phyloP scores from a whole-genome alignment of 352 stramenopile species.

The Phytophthora hibernalis region DNA sequence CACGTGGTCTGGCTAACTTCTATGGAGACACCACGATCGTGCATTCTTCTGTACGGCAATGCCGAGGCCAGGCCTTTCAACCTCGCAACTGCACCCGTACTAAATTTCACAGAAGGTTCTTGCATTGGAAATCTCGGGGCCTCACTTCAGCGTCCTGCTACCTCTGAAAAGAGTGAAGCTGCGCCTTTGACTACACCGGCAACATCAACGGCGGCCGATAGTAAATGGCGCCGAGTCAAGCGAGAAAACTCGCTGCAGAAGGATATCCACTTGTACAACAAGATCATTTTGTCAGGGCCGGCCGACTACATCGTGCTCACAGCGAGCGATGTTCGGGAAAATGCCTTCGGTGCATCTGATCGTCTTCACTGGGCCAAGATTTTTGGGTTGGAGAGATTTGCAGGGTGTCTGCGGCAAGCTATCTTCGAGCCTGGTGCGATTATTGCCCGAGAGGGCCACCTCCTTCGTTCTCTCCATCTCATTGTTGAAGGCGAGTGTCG shows the following conservation, averaged over 20 bases:
- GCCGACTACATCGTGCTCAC: conserved; percentile 53
- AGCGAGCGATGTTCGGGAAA: conserved; percentile 43
- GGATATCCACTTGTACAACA: conserved; percentile 46
- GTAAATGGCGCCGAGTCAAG: conserved; percentile 50
- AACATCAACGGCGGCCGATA: conserved; percentile 11
- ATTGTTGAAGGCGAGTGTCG: conserved; percentile 52
- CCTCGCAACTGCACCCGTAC: conserved; percentile 26
- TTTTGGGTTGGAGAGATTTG: conserved; percentile 46
- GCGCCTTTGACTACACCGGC: conserved; percentile 11
- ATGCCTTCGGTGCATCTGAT: conserved; percentile 35
- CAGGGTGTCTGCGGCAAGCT: conserved; percentile 41
- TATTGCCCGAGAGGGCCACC: conserved; percentile 40
- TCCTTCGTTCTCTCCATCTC: conserved; percentile 37
- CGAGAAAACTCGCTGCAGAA: conserved; percentile 45
- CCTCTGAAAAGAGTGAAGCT: neutral
- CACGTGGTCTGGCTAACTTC: conserved; percentile 47
- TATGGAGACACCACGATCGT: conserved; percentile 44
- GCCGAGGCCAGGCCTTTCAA: conserved; percentile 50
- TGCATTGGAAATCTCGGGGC: conserved; percentile 46
- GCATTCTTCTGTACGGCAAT: conserved; percentile 51
- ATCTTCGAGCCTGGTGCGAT: conserved; percentile 43
- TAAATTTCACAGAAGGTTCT: conserved; percentile 50
- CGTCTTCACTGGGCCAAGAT: conserved; percentile 43
- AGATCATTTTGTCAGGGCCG: conserved; percentile 44
- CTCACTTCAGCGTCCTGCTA: conserved; percentile 1